Percentiles rank a stretch among this genome's conserved stretches.
phyloP scores from a whole-genome alignment of 2,329 filamentous ascomycete species.

The Alternaria sp. region DNA sequence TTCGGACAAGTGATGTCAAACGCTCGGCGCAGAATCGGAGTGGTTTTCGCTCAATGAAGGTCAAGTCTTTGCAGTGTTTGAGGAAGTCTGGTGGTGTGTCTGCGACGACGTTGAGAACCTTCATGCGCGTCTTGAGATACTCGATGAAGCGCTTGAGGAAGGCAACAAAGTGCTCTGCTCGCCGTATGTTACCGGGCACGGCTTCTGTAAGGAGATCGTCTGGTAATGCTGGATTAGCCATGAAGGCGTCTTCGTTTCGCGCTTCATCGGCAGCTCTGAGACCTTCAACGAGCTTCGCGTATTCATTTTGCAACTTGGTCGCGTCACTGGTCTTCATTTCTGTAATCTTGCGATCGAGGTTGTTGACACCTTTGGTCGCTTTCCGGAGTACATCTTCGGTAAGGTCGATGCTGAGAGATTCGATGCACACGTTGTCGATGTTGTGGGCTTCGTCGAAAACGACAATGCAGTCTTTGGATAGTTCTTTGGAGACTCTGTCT shows the following conservation, averaged over 20 bases:
- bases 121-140: constrained; percentile 97
- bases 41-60: constrained; percentile 97
- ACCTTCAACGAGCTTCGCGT: constrained; percentile 92
- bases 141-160: constrained; percentile 98
- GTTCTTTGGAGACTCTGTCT: constrained; percentile 89
- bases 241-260: constrained; percentile 92
- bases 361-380: constrained; percentile 87
- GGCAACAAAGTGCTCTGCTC: constrained; percentile 93
- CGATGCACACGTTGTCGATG: constrained; percentile 99
- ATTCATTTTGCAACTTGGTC: constrained; percentile 92
- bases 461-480: constrained; percentile 97
- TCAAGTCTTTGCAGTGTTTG: constrained; percentile 89
- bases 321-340: constrained; percentile 97
- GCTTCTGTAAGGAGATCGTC: constrained; percentile 95
- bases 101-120: constrained; percentile 94
- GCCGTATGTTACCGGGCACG: constrained; percentile 92
- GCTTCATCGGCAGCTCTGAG: constrained; percentile 86
- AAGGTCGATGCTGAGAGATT: constrained; percentile 93
- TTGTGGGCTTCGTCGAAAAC: constrained; percentile 99
- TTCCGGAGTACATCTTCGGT: constrained; percentile 93
- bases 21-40: constrained; percentile 93
- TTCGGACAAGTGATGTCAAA: constrained; percentile 90
- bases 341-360: constrained; percentile 85
- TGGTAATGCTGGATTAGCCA: constrained; percentile 92
- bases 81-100: constrained; percentile 96